Evolutionary conservation across 2,329 filamentous ascomycete genomes (phyloP), one percentile per base, ranked within the genome.

Genomic region (Cladosporium colombiae): DNA sequence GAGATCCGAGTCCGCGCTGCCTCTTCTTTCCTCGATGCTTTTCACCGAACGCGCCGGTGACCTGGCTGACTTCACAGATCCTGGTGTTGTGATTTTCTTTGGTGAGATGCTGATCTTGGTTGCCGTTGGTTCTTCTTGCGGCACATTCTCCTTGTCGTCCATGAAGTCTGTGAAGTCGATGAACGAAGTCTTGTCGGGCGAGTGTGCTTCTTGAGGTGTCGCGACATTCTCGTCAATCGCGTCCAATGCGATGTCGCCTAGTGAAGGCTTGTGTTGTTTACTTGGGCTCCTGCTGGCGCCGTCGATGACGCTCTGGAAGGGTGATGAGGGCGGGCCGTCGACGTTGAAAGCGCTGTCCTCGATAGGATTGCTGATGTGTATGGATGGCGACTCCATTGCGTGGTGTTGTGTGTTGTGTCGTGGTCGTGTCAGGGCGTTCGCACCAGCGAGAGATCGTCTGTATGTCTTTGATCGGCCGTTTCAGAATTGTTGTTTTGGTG

Each of bases 301-400:
- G 21, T 79, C 78, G 60, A 83, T 71, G 63, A 82, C 77, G 50
- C 78, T 74, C n/a, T 81, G 72, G 70, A 83, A 84, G 16, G 82
- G 82, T 44, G 82, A 84, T 64, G 81, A 83, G 6, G 79, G 79
- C 27, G 77, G 78, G 21, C 72, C 72, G 57, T 74, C 56, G 31
- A 65, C 55, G 25, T 52, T 46, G 44, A 59, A 65, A 40, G 33
- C 49, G 55, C 62, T 65, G 31, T 58, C 55, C 55, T 65, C 62
- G 44, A 58, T 33, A 52, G 62, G 56, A 27, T 52, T 46, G 21
- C 52, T 50, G 55, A 60, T 58, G 21, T 58, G 62, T 65, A 60
- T 65, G n/a, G 62, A 65, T 65, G 62, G 62, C 55, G 62, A 65
- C 37, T 65, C 62, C 62, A 65, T 65, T 40, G 33, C 49, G 50